A percentile compares a stretch with the other conserved stretches of the same genome.
Conservation (phyloP, 2,329 filamentous ascomycete species). For the Apiospora kogelbergensis region DNA sequence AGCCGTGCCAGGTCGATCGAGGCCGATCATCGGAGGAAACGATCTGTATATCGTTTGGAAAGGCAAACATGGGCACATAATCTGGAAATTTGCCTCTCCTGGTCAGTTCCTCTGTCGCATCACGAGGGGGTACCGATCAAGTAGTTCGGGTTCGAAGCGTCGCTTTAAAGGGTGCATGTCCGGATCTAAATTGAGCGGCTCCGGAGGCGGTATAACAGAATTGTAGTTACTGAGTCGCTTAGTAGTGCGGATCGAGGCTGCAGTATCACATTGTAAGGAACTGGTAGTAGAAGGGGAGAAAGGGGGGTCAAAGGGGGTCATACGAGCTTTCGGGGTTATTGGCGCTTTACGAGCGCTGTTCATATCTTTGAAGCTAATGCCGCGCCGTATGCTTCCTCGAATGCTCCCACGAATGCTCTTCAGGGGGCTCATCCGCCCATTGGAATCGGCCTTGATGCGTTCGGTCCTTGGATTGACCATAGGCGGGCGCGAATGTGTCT, state of each 20-base stretch:
- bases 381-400: conserved; percentile 85
- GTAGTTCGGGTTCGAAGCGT: conserved; percentile 91
- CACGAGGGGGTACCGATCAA: conserved; percentile 92
- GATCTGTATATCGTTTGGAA: conserved; percentile 96
- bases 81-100: conserved; percentile 87
- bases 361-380: conserved; percentile 93
- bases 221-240: conserved; percentile 96
- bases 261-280: conserved; percentile 11
- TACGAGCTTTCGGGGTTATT: conserved; percentile 71
- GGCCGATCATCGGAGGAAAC: conserved; percentile 93
- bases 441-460: conserved; percentile 70
- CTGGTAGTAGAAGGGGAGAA: background rate
- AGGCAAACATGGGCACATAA: conserved; percentile 99
- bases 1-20: conserved; percentile 97
- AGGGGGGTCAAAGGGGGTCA: conserved; percentile 18
- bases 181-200: conserved; percentile 84
- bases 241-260: conserved; percentile 70
- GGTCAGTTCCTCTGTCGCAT: conserved; percentile 75
- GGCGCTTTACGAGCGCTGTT: conserved; percentile 90
- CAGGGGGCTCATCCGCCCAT: conserved; percentile 55
- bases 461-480: conserved; percentile 80
- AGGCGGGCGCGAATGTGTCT: conserved; percentile 66
- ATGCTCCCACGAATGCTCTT: conserved; percentile 61
- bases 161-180: conserved; percentile 95
- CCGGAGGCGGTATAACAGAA: conserved; percentile 91